Evolutionary conservation across 305 asterid species (phyloP), one percentile per base, ranked within the genome.

Genomic region (Plantago rigida): DNA sequence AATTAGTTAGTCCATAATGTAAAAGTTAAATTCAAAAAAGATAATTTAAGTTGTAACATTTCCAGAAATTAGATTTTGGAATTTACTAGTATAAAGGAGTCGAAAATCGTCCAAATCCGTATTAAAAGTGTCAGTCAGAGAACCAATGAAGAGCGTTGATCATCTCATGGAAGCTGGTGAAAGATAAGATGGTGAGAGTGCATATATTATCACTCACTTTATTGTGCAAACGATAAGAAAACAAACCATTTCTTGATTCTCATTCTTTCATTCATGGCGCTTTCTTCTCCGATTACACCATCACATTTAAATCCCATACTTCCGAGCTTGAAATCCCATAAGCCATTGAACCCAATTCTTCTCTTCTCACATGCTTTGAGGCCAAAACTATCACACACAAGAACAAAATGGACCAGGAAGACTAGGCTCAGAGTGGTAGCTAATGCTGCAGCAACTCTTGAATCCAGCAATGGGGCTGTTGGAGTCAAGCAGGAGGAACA

Each of bases 401-500:
- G 46, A 59, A 54, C 4, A 56, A 0, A 9, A 3, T 1, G 44
- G 44, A 8, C 50, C 17, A 45, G 64, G 3, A 44, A 65, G 19
- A 62, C 63, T 64, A 69, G 63, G 46, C 51, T 73, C 26, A 78
- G 82, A 71, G 73, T 89, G 52, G 77, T 68, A 60, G 97, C 99
- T 26, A 67, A 84, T 56, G 87, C 87, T 57, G 87, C 84, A 13
- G 87, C 84, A 13, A 70, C 83, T 56, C 78, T 81, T 24, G 96
- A 84, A 69, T 81, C 95, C 59, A 72, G 75, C 54, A 92, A 92
- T 77, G 99, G 99, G 34, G 70, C 95, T 50, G 80, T 83, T 29
- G 47, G 73, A 15, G 64, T 78, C 28, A 61, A 70, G n/a, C 65
- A 58, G 59, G 71, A 68, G 42, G 75, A 59, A 3, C 76, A 65